Evolutionary conservation across 345 rosid species (phyloP).

Genomic region (Cardamine resedifolia): DNA sequence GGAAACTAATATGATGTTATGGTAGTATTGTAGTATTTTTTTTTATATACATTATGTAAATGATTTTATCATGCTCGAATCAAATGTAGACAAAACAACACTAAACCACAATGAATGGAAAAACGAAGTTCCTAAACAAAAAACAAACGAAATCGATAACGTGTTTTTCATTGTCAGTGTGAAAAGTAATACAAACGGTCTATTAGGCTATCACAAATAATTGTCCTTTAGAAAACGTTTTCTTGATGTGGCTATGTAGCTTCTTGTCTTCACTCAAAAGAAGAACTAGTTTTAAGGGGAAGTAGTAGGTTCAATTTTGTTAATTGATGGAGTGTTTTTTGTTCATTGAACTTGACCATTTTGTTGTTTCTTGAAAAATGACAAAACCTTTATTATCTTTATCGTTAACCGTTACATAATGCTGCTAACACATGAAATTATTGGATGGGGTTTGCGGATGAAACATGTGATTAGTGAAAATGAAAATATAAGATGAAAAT

Average conservation of each 20-base stretch:
- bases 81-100: slow-evolving; percentile 25
- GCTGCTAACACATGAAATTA: not conserved
- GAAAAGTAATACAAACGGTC: not conserved
- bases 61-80: not conserved
- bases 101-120: slow-evolving; percentile 3
- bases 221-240: not conserved
- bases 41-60: not conserved
- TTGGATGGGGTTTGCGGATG: not conserved
- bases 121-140: not conserved
- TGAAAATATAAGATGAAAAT: too few species aligned
- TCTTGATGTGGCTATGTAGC: not conserved
- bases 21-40: slow-evolving; percentile 1
- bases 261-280: not conserved
- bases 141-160: not conserved
- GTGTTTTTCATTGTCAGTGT: slow-evolving; percentile 8
- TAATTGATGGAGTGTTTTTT: too few species aligned
- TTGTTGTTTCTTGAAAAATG: slow-evolving; percentile 17
- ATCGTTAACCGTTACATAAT: slow-evolving; percentile 16
- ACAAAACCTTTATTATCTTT: not conserved
- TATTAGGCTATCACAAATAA: not conserved
- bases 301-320: too few species aligned
- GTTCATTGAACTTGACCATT: slow-evolving; percentile 25
- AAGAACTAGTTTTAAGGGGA: not conserved
- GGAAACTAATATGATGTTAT: not conserved
- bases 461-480: not conserved